These are phyloP conservation scores for Eutrema yunnanense DNA, from an alignment of 345 rosid species.

Conservation along the genomic window DNA sequence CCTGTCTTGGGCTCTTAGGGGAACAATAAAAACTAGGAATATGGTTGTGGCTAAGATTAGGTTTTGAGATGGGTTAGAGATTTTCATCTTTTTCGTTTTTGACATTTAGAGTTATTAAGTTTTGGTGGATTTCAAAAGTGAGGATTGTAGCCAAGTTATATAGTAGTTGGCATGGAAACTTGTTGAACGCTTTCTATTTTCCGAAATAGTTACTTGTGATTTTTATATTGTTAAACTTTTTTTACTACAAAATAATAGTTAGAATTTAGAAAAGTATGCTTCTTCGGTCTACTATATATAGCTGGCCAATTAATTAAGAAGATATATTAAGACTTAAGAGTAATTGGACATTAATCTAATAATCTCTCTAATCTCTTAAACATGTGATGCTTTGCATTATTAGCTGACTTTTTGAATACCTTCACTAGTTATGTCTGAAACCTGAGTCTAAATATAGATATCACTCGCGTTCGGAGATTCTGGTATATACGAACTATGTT, in stretches of 20 bases:
- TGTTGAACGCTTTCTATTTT: not conserved
- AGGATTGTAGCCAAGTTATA: not conserved
- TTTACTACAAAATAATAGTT: not conserved
- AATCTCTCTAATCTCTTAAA: too few relatives aligned
- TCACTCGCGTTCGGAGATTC: too few relatives aligned
- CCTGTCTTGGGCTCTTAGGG: slow-evolving; percentile 33
- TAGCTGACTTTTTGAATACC: too few relatives aligned
- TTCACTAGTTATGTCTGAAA: too few relatives aligned
- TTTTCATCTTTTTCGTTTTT: slow-evolving; percentile 8
- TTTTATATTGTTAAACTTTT: not conserved
- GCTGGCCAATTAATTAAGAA: too few relatives aligned
- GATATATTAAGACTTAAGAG: too few relatives aligned
- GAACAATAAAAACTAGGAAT: slow-evolving; percentile 13
- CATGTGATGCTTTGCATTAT: too few relatives aligned
- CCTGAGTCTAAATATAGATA: too few relatives aligned
- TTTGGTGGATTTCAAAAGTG: not conserved
- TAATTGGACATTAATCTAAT: too few relatives aligned
- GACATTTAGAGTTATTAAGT: not conserved
- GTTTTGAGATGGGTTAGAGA: not conserved
- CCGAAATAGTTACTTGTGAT: not conserved
- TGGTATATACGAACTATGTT: too few relatives aligned
- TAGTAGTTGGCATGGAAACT: slow-evolving; percentile 2
- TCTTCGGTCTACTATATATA: too few relatives aligned
- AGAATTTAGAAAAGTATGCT: not conserved
- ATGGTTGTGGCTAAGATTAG: slow-evolving; percentile 9